A percentile compares a stretch with the other conserved stretches of the same genome.
phyloP scores from a whole-genome alignment of 352 stramenopile species.

The Pythium coloratum region DNA sequence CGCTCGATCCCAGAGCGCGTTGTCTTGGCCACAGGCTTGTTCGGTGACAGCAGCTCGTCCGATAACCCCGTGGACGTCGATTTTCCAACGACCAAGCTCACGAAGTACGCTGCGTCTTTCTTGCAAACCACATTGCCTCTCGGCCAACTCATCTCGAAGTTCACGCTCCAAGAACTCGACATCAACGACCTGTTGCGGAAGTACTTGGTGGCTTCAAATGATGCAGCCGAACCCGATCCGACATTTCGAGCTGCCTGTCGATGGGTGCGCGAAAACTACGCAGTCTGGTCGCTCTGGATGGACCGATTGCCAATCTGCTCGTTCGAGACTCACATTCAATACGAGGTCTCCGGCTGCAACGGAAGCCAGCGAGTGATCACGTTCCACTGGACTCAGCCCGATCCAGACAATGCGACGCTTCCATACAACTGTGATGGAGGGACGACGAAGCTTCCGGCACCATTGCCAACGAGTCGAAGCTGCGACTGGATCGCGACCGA shows the following conservation, averaged over 20 bases:
- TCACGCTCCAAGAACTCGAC: not conserved
- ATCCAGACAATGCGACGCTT: conserved; percentile 20
- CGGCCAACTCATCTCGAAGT: not conserved
- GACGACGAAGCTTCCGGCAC: conserved; percentile 3
- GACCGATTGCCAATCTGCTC: conserved; percentile 16
- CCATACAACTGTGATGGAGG: conserved; percentile 29
- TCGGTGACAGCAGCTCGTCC: not conserved
- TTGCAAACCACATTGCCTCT: not conserved
- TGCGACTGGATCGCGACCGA: conserved; percentile 41
- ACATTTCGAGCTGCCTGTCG: not conserved
- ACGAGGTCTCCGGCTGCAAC: not conserved
- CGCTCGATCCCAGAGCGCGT: conserved; percentile 24
- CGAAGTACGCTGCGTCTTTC: not conserved
- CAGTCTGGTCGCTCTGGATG: conserved; percentile 24
- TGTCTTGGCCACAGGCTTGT: conserved; percentile 14
- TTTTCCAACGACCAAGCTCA: conserved; percentile 1
- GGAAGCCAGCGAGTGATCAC: conserved; percentile 1
- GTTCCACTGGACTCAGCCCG: conserved; percentile 5
- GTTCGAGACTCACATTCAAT: conserved; percentile 5
- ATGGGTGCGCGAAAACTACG: conserved; percentile 18
- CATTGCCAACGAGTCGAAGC: conserved; percentile 24
- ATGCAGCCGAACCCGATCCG: not conserved
- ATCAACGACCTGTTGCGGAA: conserved; percentile 2
- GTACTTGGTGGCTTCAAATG: conserved; percentile 8
- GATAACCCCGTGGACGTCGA: conserved; percentile 11